Base-by-base conservation (phyloP, 495 filamentous ascomycete genomes). In the Aspergillus wentii region DNA sequence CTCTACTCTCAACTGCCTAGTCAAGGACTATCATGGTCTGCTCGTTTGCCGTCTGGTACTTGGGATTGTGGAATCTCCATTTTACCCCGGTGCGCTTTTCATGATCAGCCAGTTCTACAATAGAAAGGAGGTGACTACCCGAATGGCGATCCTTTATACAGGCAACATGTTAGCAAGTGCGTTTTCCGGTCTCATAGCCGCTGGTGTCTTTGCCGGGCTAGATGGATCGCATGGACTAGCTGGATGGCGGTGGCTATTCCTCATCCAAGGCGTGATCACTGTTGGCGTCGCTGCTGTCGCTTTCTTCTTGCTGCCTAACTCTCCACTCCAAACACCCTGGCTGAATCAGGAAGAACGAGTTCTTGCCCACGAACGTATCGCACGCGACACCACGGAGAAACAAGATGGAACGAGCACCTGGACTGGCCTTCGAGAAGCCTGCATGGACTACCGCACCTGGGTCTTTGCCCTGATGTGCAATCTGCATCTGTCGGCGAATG, bases 51-150 rank as follows among this genome's bases (percentile, higher is more conserved):
- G 66, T 11, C 54, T 72, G 20, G 43, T 66, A 19, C 54, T 72
- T 5, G 67, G 67, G 1, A 42, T 70, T 13, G 49, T 72, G 18
- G 75, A 79, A 49, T 72, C 76, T 0, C 69, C 72, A 0, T 77
- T 61, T 54, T 75, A 54, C 43, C 64, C 64, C 9, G 65, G 68
- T 2, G 59, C 59, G 8, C 40, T 73, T 8, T 74, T 66, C 41
- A 43, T 72, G 16, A 54, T 74, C 8, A 60, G 54, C 18, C 46
- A 59, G 17, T 76, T 62, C 43, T 76, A 74, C 35, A 72, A 64
- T n/a, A 51, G 65, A 11, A 71, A 69, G 37, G 56, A 60, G 31
- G 38, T 50, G 2, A 48, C 41, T 11, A 48, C 45, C 13, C 40
- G 56, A 11, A 52, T 48, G 22, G 50, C 52, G 8, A 33, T 60